phyloP scores from a whole-genome alignment of 2,329 filamentous ascomycete species.

The Remersonia thermophila region DNA sequence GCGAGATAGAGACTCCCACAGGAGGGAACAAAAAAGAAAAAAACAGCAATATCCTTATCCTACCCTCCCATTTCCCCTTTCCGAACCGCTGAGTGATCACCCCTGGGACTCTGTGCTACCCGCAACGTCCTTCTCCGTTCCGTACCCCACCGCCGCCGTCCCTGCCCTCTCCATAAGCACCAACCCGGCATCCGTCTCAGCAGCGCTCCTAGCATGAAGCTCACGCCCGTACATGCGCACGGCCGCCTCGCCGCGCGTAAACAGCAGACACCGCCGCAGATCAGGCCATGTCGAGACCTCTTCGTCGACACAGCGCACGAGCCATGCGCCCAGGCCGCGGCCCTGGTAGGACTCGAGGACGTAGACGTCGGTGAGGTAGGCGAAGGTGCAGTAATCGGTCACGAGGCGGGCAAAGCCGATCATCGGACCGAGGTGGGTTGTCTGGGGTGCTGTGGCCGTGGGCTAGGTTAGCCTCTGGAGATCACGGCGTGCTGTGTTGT shows the following conservation, averaged over 20 bases:
- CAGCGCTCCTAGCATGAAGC: constrained; percentile 33
- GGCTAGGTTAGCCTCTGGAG: too few species aligned
- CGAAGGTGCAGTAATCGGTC: constrained; percentile 57
- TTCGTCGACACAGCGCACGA: constrained; percentile 49
- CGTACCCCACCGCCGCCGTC: not conserved
- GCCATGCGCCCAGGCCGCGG: constrained; percentile 51
- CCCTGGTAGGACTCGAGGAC: constrained; percentile 47
- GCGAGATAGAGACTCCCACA: constrained; percentile 15
- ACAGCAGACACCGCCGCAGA: constrained; percentile 46
- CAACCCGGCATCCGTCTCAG: constrained; percentile 27
- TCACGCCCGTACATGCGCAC: constrained; percentile 35
- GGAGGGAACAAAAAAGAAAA: not conserved
- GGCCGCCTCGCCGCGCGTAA: constrained; percentile 29
- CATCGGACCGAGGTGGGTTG: constrained; percentile 1
- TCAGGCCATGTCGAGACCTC: constrained; percentile 42
- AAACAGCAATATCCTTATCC: not conserved
- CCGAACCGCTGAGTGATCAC: too few species aligned
- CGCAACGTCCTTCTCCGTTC: not conserved
- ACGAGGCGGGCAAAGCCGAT: constrained; percentile 24
- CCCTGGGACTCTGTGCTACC: not conserved
- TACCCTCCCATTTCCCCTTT: not conserved
- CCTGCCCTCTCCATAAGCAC: constrained; percentile 14
- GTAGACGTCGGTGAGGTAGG: constrained; percentile 59
- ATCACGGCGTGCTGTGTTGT: too few species aligned
- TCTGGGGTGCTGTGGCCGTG: not conserved